Percentiles rank a stretch among this genome's conserved stretches.
Conservation (phyloP, 2,329 filamentous ascomycete species). For the Diaporthe eres region DNA sequence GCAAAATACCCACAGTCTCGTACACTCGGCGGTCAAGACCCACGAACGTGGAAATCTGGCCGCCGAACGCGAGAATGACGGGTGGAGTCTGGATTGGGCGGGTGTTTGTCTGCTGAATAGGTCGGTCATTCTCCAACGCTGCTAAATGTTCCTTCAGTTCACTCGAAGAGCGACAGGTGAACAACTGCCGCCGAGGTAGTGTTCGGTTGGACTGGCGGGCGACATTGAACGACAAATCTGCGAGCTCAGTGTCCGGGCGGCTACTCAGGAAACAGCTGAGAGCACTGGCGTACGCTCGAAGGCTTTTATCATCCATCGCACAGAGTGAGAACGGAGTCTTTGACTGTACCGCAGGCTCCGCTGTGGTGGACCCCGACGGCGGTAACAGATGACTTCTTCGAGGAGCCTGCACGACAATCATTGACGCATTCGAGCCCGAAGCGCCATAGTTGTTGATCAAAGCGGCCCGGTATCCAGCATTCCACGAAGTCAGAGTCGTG, state of each 20-base stretch:
- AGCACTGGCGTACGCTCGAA: not conserved
- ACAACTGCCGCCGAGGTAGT: constrained; percentile 44
- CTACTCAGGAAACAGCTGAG: constrained; percentile 51
- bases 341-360: too few relatives aligned
- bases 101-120: too few relatives aligned
- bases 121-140: not conserved
- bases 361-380: too few relatives aligned
- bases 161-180: constrained; percentile 46
- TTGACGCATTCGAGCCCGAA: constrained; percentile 68
- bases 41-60: constrained; percentile 50
- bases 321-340: too few relatives aligned
- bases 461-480: not conserved
- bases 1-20: constrained; percentile 45
- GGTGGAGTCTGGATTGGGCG: not conserved
- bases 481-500: not conserved
- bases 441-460: constrained; percentile 66
- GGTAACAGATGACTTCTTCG: constrained; percentile 46
- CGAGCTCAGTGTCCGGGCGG: constrained; percentile 42
- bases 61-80: constrained; percentile 23
- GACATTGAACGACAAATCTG: constrained; percentile 52
- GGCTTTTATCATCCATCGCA: constrained; percentile 41
- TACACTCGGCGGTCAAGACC: constrained; percentile 55
- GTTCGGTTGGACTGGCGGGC: constrained; percentile 48
- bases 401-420: constrained; percentile 61
- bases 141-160: constrained; percentile 43